Base-by-base conservation (phyloP, 2,329 filamentous ascomycete species). In the Paecilomyces dactylethromorphus region DNA sequence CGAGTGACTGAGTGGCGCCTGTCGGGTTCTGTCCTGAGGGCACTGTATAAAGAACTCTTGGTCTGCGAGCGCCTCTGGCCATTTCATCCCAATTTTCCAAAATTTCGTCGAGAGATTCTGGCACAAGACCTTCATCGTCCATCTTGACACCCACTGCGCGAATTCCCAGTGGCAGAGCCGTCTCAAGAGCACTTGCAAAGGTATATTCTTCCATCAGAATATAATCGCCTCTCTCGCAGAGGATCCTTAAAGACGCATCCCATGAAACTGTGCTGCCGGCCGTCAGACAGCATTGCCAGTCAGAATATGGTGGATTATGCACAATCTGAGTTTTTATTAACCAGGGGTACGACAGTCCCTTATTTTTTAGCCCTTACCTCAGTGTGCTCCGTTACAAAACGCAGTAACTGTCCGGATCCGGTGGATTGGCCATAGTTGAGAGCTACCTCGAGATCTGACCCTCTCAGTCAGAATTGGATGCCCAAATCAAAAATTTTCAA, bases 371-470 rank as follows among this genome's bases (percentile, higher is more conserved):
- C 53, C 35, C 66, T 57, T 66, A 80, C 78, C 76, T 99, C 93
- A 0, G 92, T 96, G 76, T 97, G 94, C 79, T 99, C 94, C 0
- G 92, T 95, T 55, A 97, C 82, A 78, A 90, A 97, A 60, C 94
- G 87, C 62, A 97, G 79, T 73, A 99, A 81, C 76, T 96, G 94
- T 3, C 91, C 89, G 11, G 91, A 86, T 18, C 94, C 94, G 18
- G 86, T 86, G 8, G 92, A 87, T 76, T 96, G 92, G 33, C 90
- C 91, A 73, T 99, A 99, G 77, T 99, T 97, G 72, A 97, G 87
- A 1, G 89, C 89, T 62, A 95, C 91, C 53, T 90, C 86, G 56
- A 99, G 84, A 76, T 99, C 94, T 78, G 74, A 56, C 65, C 21
- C 29, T 53, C 54, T 21, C 31, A 58, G 57, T 65, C 50, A 66